These are phyloP conservation scores for Euphorbia tirucalli DNA, from an alignment of 345 rosid genomes.

Conservation along the genomic window DNA sequence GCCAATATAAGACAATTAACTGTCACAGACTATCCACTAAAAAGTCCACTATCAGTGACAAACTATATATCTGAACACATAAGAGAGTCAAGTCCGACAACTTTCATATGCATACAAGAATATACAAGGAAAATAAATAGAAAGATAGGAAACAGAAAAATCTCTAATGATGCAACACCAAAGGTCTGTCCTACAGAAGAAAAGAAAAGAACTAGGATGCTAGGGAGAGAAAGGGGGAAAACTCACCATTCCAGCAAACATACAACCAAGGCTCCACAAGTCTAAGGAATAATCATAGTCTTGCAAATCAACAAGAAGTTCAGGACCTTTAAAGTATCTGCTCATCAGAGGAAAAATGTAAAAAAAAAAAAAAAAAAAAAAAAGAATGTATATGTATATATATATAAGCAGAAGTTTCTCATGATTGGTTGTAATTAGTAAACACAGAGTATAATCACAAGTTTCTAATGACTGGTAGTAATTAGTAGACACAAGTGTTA, in stretches of 20 bases:
- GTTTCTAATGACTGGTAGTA: too few relatives aligned
- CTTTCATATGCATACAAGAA: constrained; percentile 26
- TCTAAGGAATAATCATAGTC: constrained; percentile 97
- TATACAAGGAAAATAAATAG: constrained; percentile 9
- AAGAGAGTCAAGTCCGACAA: constrained; percentile 3
- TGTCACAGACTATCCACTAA: background rate
- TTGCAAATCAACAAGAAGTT: constrained; percentile 96
- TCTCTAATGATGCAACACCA: background rate
- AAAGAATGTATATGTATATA: background rate
- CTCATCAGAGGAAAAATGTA: constrained; percentile 6
- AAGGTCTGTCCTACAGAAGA: background rate
- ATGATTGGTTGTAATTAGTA: background rate
- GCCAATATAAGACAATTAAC: background rate
- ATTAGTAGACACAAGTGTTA: too few relatives aligned
- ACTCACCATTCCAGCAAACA: constrained; percentile 97
- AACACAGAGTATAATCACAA: too few relatives aligned
- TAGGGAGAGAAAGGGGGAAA: background rate
- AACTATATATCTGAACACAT: background rate
- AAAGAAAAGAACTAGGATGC: background rate
- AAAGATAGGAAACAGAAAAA: background rate
- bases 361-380: background rate
- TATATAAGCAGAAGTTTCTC: background rate
- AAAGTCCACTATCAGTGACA: constrained; percentile 4
- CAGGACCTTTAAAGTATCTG: constrained; percentile 99
- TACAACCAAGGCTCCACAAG: constrained; percentile 99